Evolutionary conservation across 345 rosid genomes (phyloP).

Genomic region (Leavenworthia alabamica): DNA sequence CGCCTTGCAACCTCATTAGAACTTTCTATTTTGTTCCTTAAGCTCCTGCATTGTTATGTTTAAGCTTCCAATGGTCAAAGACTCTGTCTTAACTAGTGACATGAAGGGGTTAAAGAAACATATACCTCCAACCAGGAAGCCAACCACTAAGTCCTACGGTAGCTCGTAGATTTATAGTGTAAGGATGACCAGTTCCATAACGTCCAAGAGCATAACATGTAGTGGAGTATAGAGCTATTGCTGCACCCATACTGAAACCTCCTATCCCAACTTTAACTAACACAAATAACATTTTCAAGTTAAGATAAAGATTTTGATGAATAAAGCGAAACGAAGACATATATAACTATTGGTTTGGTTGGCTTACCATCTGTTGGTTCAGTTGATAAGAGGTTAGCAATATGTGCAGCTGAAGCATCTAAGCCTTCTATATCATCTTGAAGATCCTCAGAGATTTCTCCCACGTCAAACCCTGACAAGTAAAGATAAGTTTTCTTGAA

Average conservation of each 20-base stretch:
- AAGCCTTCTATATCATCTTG: constrained; percentile 67
- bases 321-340: background rate
- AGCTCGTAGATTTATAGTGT: constrained; percentile 43
- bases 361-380: constrained; percentile 63
- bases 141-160: constrained; percentile 66
- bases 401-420: constrained; percentile 77
- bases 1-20: constrained; percentile 47
- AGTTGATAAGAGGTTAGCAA: constrained; percentile 63
- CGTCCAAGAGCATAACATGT: constrained; percentile 50
- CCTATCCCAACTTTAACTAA: constrained; percentile 59
- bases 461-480: constrained; percentile 63
- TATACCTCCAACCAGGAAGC: constrained; percentile 65
- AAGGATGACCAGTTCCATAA: constrained; percentile 43
- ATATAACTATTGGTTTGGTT: background rate
- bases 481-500: background rate
- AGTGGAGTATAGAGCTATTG: constrained; percentile 59
- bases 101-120: background rate
- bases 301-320: constrained; percentile 3
- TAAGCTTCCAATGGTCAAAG: background rate
- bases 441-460: constrained; percentile 57
- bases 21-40: constrained; percentile 48
- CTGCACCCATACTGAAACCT: constrained; percentile 87
- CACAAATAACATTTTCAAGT: constrained; percentile 16
- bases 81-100: background rate
- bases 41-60: constrained; percentile 37